Base-by-base conservation (phyloP, 345 rosid species). In the Microthlaspi erraticum region DNA sequence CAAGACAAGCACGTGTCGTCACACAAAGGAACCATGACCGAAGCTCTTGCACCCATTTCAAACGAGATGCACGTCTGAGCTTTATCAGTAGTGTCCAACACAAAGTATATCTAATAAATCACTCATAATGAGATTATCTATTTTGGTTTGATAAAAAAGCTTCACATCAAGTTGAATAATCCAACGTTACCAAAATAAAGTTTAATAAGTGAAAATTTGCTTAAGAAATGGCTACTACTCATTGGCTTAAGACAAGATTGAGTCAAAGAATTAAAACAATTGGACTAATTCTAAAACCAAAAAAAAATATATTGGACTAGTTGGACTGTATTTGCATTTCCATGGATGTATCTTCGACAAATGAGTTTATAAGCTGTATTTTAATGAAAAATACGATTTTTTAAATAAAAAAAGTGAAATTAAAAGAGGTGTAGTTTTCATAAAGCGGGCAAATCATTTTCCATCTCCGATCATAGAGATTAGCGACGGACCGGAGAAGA, bases 11-110 rank as follows among this genome's bases (percentile, higher is more conserved):
- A 61, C 58, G 38, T 42, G 56, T 51, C 70, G 49, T 51, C 70
- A 56, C 32, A 38, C 19, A 49, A 57, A 48, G 66, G 69, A 70
- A 45, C 71, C 55, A 64, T 53, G 74, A 61, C 70, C 5, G 70
- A 68, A 45, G 79, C 74, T 68, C 70, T 68, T 53, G 58, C 70
- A 31, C 79, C 74, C 55, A 9, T 18, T 61, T 19, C 74, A 26
- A 2, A 36, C 11, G 74, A 68, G 69, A 60, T 60, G 69, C 69
- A 68, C 14, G 68, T 17, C 39, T 67, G 60, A 73, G 72, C 66
- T 39, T n/a, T 73, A 2, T 12, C 29, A 65, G n/a, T n/a, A n/a
- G 46, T 66, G 72, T 74, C 68, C 42, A 59, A 57, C 54, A 36
- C 60, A 29, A 66, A 73, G 60, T 26, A 26, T 26, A 26, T 50